Evolutionary conservation across 2,329 filamentous ascomycete genomes (phyloP), one percentile per base, ranked within the genome.

Genomic region (Hypoxylon sp.): DNA sequence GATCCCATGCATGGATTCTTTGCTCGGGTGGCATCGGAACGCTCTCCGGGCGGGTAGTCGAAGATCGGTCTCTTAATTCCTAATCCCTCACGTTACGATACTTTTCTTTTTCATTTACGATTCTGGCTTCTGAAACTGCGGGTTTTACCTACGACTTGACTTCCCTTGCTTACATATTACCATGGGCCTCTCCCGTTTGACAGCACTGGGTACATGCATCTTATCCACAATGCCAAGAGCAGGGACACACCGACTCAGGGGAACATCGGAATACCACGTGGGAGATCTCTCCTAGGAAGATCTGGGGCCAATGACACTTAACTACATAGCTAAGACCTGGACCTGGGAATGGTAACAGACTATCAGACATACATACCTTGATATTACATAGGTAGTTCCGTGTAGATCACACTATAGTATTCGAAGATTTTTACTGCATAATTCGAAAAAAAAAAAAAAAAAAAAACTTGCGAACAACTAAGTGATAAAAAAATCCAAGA

Each of bases 351-450:
- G 10, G 51, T 35, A 33, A 27, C 25, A n/a, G 17, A 44, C 27
- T 33, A 64, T 60, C 30, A 25, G 31, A 53, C 17, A n/a, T 22
- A 44, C 17, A 14, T 37, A 13, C 10, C 33, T 20, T 22, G 6
- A 42, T 14, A 42, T 33, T n/a, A 44, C 7, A 46, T 53, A 35
- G 33, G 33, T 48, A 57, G 20, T 40, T 64, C 3, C 3, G 5
- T 5, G 25, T 27, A 64, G 54, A 64, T 64, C 33, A 27, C 37
- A 58, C n/a, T 46, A 53, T 35, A 48, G 48, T 53, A 57, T 61
- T 53, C 63, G 57, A 50, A 53, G 51, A 61, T 46, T 66, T 63
- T 25, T 25, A 27, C 44, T 20, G 25, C 42, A 46, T 17, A 27
- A n/a, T 50, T 48, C 49, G 22, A 5, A 42, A 33, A 20, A 20